Conservation (phyloP, 257 asterid genomes). For the Cynanchum wilfordii region DNA sequence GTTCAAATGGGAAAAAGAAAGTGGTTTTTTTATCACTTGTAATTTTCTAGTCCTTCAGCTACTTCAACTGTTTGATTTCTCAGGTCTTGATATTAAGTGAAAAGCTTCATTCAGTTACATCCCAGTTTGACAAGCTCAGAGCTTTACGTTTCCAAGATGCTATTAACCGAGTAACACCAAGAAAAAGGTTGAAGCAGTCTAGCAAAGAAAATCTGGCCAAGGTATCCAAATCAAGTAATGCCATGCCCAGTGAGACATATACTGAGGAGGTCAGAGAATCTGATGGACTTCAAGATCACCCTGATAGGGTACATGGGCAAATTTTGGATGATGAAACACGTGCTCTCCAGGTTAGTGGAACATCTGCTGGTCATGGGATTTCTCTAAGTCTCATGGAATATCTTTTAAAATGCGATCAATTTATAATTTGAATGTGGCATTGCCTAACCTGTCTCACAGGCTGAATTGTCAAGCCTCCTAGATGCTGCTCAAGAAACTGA, state of each 20-base stretch:
- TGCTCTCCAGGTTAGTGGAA: conserved; percentile 65
- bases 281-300: conserved; percentile 45
- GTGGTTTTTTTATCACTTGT: not conserved
- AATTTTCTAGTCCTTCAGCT: not conserved
- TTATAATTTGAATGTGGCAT: not conserved
- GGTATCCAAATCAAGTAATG: conserved; percentile 30
- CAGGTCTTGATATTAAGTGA: conserved; percentile 91
- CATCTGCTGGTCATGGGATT: conserved; percentile 5
- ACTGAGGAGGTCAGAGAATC: conserved; percentile 40
- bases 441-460: conserved; percentile 36
- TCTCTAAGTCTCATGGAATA: conserved; percentile 1
- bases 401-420: not conserved
- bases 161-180: conserved; percentile 70
- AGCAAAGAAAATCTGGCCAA: conserved; percentile 28
- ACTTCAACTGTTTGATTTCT: conserved; percentile 1
- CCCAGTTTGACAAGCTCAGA: conserved; percentile 83
- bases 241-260: conserved; percentile 26
- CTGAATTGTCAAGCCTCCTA: conserved; percentile 71
- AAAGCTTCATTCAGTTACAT: conserved; percentile 81
- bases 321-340: conserved; percentile 77
- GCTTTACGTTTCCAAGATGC: conserved; percentile 95
- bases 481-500: conserved; percentile 90
- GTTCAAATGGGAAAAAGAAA: not conserved
- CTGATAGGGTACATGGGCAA: conserved; percentile 62
- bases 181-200: conserved; percentile 54